Evolutionary conservation across 2,329 filamentous ascomycete genomes (phyloP).

Genomic region (Hypoxylon rubiginosum): DNA sequence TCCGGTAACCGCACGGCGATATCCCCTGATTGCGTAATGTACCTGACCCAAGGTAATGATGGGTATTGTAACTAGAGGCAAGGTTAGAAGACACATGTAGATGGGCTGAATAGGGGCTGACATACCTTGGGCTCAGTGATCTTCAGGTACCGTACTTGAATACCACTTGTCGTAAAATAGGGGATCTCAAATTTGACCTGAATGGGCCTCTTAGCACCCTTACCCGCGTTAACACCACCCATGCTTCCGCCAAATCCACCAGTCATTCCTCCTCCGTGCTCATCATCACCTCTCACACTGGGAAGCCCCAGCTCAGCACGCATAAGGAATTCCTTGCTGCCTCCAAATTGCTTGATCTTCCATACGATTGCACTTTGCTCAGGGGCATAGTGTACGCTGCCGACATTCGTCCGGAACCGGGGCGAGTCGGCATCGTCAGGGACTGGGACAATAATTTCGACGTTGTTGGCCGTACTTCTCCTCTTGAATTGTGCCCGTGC

Average conservation of each 20-base stretch:
- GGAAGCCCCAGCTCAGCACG: slow-evolving; percentile 94
- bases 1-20: slow-evolving; percentile 97
- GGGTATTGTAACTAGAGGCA: slow-evolving; percentile 89
- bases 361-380: slow-evolving; percentile 98
- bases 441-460: slow-evolving; percentile 96
- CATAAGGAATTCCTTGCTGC: slow-evolving; percentile 99
- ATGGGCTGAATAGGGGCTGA: slow-evolving; percentile 20
- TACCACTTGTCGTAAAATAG: slow-evolving; percentile 99
- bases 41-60: slow-evolving; percentile 96
- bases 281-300: slow-evolving; percentile 93
- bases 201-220: slow-evolving; percentile 93
- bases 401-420: slow-evolving; percentile 96
- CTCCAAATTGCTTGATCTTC: slow-evolving; percentile 99
- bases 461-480: slow-evolving; percentile 96
- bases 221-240: slow-evolving; percentile 87
- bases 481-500: slow-evolving; percentile 98
- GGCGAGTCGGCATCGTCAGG: slow-evolving; percentile 97
- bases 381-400: slow-evolving; percentile 95
- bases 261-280: slow-evolving; percentile 96
- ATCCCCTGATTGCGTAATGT: slow-evolving; percentile 98
- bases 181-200: slow-evolving; percentile 99
- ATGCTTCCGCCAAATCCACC: slow-evolving; percentile 97
- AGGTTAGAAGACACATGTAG: slow-evolving; percentile 25
- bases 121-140: slow-evolving; percentile 98
- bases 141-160: slow-evolving; percentile 98